Percentiles rank a stretch among this genome's conserved stretches.
These are phyloP conservation scores for Termitomyces eurrhizus DNA, from an alignment of 768 basidiomycete genomes.

Conservation along the genomic window DNA sequence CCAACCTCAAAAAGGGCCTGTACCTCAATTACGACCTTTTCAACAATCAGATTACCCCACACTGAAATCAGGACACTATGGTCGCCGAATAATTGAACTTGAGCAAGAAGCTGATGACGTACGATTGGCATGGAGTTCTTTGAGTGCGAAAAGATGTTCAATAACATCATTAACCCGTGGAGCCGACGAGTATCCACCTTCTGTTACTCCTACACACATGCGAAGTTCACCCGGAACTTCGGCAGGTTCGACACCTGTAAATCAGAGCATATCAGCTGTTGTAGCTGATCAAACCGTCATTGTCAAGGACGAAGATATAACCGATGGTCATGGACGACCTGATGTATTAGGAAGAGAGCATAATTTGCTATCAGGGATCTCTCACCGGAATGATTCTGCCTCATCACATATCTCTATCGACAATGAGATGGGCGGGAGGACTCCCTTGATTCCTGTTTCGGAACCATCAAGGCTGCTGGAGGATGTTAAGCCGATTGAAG, in stretches of 20 bases:
- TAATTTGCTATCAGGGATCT: background rate
- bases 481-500: background rate
- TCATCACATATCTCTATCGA: background rate
- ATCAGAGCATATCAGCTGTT: background rate
- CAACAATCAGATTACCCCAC: background rate
- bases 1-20: background rate
- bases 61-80: background rate
- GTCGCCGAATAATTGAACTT: conserved; percentile 1
- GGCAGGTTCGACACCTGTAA: background rate
- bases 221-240: background rate
- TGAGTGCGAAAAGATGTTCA: background rate
- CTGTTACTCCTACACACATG: background rate
- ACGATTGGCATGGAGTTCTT: conserved; percentile 5
- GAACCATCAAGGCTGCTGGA: background rate
- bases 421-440: background rate
- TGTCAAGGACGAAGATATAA: background rate
- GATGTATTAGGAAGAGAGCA: background rate
- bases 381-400: background rate
- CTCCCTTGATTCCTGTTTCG: background rate
- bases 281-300: background rate
- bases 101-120: conserved; percentile 10
- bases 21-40: background rate
- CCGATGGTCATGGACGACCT: background rate
- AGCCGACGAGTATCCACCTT: background rate
- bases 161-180: background rate